phyloP scores from a whole-genome alignment of 139 green algal genomes.

The Chlorella vulgaris region DNA sequence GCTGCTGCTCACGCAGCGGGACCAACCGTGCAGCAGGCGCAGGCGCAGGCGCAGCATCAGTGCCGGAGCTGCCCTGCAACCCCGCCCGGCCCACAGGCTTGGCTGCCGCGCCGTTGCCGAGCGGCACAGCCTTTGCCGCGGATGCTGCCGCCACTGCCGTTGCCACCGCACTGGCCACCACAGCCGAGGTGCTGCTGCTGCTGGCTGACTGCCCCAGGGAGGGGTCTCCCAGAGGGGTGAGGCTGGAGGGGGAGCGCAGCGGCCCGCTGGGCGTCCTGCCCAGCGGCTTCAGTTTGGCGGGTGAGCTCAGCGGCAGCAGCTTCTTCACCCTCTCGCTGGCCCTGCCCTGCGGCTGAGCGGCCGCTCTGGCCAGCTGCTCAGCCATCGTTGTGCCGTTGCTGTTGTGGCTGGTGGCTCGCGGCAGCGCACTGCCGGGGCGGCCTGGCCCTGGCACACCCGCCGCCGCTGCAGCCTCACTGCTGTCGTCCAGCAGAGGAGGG shows the following conservation, averaged over 20 bases:
- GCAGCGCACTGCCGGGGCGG: neutral
- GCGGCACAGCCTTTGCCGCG: neutral
- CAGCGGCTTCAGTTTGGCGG: constrained; percentile 43
- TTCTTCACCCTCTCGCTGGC: constrained; percentile 31
- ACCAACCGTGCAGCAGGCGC: neutral
- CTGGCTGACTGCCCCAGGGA: neutral
- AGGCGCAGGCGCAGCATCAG: neutral
- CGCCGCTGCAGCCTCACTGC: neutral
- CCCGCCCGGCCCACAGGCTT: no score
- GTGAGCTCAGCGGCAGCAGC: constrained; percentile 31
- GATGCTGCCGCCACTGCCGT: neutral
- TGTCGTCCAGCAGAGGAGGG: constrained; percentile 8
- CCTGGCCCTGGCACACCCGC: neutral
- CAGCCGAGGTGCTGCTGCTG: neutral
- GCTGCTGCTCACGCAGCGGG: no score
- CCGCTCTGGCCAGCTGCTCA: constrained; percentile 44
- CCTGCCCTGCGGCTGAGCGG: neutral
- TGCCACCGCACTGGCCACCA: neutral
- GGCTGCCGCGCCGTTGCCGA: no score
- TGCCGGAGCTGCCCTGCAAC: no score
- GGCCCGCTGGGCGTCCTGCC: constrained; percentile 9
- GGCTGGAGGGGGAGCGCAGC: neutral
- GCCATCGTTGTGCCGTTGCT: constrained; percentile 42
- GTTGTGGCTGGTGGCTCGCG: neutral
- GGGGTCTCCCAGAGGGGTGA: no score